Evolutionary conservation across 2,329 filamentous ascomycete genomes (phyloP).

Genomic region (Ophiocordyceps unilateralis): DNA sequence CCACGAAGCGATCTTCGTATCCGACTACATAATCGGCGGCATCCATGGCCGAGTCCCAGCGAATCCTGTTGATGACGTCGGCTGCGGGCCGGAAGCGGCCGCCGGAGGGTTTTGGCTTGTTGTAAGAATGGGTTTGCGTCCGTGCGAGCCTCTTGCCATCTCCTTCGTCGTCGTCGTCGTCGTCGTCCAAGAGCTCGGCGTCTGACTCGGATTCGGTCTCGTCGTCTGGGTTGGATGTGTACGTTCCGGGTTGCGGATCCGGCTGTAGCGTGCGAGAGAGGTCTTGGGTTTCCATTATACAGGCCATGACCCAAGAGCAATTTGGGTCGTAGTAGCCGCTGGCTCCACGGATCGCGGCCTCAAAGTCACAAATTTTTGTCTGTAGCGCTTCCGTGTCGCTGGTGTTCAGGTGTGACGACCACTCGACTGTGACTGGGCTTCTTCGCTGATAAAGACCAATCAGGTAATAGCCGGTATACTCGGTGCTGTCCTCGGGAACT

Average conservation of each 20-base stretch:
- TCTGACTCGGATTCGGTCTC: conserved; percentile 28
- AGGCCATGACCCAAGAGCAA: not conserved
- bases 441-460: conserved; percentile 31
- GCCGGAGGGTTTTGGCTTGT: conserved; percentile 13
- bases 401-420: conserved; percentile 10
- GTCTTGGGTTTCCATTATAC: not conserved
- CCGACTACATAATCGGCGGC: conserved; percentile 37
- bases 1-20: conserved; percentile 43
- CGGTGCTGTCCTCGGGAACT: conserved; percentile 12
- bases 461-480: conserved; percentile 45
- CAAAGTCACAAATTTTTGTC: not conserved
- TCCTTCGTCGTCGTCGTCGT: not conserved
- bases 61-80: conserved; percentile 41
- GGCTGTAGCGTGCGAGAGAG: conserved; percentile 8
- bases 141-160: not conserved
- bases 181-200: conserved; percentile 6
- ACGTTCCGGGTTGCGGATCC: conserved; percentile 29
- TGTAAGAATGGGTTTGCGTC: conserved; percentile 1
- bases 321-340: not conserved
- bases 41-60: conserved; percentile 39
- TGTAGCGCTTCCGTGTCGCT: not conserved
- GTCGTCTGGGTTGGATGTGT: conserved; percentile 12
- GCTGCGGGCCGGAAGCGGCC: conserved; percentile 36
- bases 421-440: conserved; percentile 11
- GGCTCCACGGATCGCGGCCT: not conserved